Evolutionary conservation across 495 filamentous ascomycete species (phyloP).

Genomic region (Rhypophila decipiens): DNA sequence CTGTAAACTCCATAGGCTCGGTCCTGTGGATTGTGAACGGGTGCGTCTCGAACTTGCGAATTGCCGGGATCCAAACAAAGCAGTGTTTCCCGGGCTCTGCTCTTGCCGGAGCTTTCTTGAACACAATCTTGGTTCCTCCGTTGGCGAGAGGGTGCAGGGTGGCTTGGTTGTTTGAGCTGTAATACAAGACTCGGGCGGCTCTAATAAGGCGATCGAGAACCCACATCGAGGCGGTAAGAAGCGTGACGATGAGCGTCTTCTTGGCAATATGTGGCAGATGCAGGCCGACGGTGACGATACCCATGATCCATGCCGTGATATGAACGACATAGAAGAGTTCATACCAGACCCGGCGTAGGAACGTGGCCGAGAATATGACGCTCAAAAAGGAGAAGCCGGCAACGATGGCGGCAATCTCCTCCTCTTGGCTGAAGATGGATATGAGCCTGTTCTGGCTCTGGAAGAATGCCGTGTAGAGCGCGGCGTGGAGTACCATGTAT

Average conservation of each 20-base stretch:
- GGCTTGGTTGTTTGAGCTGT: conserved; percentile 50
- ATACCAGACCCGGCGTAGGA: conserved; percentile 43
- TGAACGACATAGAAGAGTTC: conserved; percentile 56
- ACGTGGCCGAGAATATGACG: conserved; percentile 36
- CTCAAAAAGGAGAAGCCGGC: conserved; percentile 41
- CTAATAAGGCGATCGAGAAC: conserved; percentile 46
- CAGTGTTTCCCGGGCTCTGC: conserved; percentile 53
- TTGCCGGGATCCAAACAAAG: conserved; percentile 55
- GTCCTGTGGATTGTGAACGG: conserved; percentile 56
- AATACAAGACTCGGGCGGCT: conserved; percentile 36
- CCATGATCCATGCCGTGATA: conserved; percentile 43
- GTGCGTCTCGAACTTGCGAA: conserved; percentile 51
- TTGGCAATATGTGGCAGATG: conserved; percentile 45
- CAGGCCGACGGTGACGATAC: conserved; percentile 43
- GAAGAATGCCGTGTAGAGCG: conserved; percentile 38
- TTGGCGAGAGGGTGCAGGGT: conserved; percentile 49
- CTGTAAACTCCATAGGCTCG: conserved; percentile 46
- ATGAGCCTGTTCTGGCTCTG: conserved; percentile 16
- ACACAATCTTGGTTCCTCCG: conserved; percentile 48
- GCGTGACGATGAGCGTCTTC: conserved; percentile 34
- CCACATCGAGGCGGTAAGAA: conserved; percentile 46
- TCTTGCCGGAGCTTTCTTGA: conserved; percentile 39
- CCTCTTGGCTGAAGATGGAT: conserved; percentile 13
- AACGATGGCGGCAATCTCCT: conserved; percentile 38
- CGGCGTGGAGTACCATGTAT: conserved; percentile 36